Evolutionary conservation across 768 basidiomycete species (phyloP).

Genomic region (Pholiota microspora): DNA sequence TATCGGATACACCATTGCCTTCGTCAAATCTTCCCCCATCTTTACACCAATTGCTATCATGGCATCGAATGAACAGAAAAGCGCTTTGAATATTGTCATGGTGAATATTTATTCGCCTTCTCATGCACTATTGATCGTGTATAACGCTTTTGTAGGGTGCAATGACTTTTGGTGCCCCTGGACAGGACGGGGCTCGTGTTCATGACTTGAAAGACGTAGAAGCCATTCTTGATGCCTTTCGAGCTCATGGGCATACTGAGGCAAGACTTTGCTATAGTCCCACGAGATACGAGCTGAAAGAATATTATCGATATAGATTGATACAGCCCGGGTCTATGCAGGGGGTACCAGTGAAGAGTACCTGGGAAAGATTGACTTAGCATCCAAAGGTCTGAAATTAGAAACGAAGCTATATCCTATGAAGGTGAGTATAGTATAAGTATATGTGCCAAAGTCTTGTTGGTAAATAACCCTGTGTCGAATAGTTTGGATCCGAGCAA

Average conservation of each 20-base stretch:
- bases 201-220: constrained; percentile 46
- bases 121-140: not conserved
- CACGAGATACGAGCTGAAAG: not conserved
- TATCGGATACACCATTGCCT: not conserved
- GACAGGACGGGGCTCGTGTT: constrained; percentile 47
- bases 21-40: not conserved
- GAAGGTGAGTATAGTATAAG: constrained; percentile 15
- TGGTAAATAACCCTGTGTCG: not conserved
- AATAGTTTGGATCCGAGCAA: constrained; percentile 2
- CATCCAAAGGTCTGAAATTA: constrained; percentile 48
- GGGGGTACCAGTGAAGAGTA: constrained; percentile 55
- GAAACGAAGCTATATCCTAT: constrained; percentile 60
- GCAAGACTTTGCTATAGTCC: constrained; percentile 27
- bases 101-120: constrained; percentile 19
- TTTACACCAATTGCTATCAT: constrained; percentile 14
- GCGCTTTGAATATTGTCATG: constrained; percentile 50
- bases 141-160: constrained; percentile 35
- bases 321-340: constrained; percentile 49
- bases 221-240: constrained; percentile 52
- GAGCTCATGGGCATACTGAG: constrained; percentile 52
- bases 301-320: constrained; percentile 30
- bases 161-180: constrained; percentile 53
- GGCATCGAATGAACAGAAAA: constrained; percentile 31
- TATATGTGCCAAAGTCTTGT: not conserved
- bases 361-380: constrained; percentile 51